Conservation (phyloP, 352 stramenopile genomes). For the Pythium volutum region DNA sequence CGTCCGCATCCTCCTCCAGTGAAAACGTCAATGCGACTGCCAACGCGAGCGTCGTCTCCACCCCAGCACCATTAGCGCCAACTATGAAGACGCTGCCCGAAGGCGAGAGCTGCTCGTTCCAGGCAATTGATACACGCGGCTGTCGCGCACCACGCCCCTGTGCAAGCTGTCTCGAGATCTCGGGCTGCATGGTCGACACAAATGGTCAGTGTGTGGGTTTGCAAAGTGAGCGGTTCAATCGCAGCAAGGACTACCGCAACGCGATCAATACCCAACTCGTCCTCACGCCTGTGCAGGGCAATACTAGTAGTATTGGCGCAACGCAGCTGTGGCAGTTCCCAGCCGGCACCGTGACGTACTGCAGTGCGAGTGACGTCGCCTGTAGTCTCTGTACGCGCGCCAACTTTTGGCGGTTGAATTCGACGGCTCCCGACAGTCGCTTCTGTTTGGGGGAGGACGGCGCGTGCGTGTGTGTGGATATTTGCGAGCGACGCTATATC, state of each 20-base stretch:
- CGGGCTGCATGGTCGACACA: slow-evolving; percentile 3
- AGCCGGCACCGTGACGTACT: not conserved
- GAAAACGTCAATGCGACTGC: not conserved
- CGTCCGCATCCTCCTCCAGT: not conserved
- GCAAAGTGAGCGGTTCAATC: not conserved
- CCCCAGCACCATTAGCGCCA: not conserved
- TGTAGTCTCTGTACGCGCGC: not conserved
- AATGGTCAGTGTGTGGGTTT: not conserved
- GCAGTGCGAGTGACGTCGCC: slow-evolving; percentile 1
- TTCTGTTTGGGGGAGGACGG: slow-evolving; percentile 10
- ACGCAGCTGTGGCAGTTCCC: slow-evolving; percentile 11
- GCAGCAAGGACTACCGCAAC: too few relatives aligned
- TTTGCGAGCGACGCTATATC: too few relatives aligned
- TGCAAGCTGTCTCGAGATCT: slow-evolving; percentile 3
- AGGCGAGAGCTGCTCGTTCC: slow-evolving; percentile 2
- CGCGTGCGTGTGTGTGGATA: slow-evolving; percentile 3
- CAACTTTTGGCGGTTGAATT: not conserved
- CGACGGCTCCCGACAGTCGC: slow-evolving; percentile 7
- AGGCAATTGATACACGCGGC: not conserved
- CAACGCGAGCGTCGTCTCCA: not conserved
- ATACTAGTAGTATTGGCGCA: too few relatives aligned
- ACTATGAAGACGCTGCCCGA: not conserved
- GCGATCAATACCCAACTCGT: not conserved
- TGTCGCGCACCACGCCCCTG: slow-evolving; percentile 4
- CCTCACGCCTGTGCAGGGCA: not conserved